Percentiles rank a stretch among this genome's conserved stretches.
phyloP scores from a whole-genome alignment of 2,329 filamentous ascomycete genomes.

The Colletotrichum australisinense region DNA sequence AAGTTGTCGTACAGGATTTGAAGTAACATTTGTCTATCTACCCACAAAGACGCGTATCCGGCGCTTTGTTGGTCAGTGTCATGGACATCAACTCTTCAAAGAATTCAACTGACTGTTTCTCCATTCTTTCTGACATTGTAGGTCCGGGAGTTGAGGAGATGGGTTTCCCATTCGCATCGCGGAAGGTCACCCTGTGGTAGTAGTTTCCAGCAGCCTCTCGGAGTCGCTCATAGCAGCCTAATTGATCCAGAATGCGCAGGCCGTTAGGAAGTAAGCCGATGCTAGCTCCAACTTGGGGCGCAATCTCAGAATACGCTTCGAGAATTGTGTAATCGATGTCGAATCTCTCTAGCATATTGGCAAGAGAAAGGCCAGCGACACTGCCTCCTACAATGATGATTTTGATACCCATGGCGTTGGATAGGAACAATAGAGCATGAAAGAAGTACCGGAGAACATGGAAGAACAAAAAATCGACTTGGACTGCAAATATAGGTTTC shows the following conservation, averaged over 20 bases:
- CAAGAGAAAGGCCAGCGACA: slow-evolving; percentile 51
- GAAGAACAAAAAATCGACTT: too few species aligned
- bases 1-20: slow-evolving; percentile 46
- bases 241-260: slow-evolving; percentile 57
- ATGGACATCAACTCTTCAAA: too few species aligned
- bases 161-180: slow-evolving; percentile 29
- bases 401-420: too few species aligned
- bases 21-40: slow-evolving; percentile 50
- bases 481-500: too few species aligned
- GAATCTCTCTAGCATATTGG: slow-evolving; percentile 52
- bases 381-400: slow-evolving; percentile 60
- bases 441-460: too few species aligned
- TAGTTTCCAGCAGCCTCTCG: slow-evolving; percentile 37
- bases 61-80: not conserved
- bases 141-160: not conserved
- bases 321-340: slow-evolving; percentile 61
- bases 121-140: too few species aligned
- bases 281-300: too few species aligned
- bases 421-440: too few species aligned
- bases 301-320: slow-evolving; percentile 53
- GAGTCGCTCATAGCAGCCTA: slow-evolving; percentile 46
- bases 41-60: slow-evolving; percentile 44
- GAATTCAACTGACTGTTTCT: too few species aligned
- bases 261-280: too few species aligned
- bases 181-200: not conserved